Percentiles rank a stretch among this genome's conserved stretches.
Evolutionary conservation across 2,329 filamentous ascomycete species (phyloP).

Genomic region (Chaetomiaceae sp.): DNA sequence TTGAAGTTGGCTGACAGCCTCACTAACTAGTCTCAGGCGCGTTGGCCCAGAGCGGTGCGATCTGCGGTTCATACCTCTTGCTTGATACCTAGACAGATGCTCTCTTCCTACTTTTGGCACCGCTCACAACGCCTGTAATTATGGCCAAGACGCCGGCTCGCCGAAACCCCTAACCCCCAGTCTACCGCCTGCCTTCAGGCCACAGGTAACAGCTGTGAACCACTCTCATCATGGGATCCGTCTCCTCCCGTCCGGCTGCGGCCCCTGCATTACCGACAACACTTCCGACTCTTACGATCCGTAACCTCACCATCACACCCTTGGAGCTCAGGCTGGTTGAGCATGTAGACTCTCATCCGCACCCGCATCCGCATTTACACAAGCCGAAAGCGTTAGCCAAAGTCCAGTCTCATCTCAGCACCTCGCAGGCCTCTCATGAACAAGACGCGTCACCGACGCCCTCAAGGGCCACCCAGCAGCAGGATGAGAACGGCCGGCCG

Average conservation of each 20-base stretch:
- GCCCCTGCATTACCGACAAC: constrained; percentile 5
- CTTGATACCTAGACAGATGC: no score
- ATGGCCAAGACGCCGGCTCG: no score
- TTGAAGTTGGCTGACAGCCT: background rate
- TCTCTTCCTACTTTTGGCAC: no score
- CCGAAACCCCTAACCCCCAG: no score
- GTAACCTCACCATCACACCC: constrained; percentile 73
- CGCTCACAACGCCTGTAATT: no score
- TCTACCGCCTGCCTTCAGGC: no score
- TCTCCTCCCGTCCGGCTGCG: constrained; percentile 6
- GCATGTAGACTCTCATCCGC: constrained; percentile 57
- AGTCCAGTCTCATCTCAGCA: constrained; percentile 34
- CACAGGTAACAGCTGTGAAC: no score
- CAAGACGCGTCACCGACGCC: constrained; percentile 39
- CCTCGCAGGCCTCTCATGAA: constrained; percentile 26
- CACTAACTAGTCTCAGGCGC: no score
- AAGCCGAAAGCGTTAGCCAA: constrained; percentile 40
- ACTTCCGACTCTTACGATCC: constrained; percentile 56
- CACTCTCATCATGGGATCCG: constrained; percentile 6
- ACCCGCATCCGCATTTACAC: constrained; percentile 39
- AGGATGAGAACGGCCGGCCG: constrained; percentile 26
- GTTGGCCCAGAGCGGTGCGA: no score
- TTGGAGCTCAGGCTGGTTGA: constrained; percentile 69
- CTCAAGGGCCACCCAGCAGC: background rate
- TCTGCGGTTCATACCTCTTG: no score